A percentile compares a stretch with the other conserved stretches of the same genome.
These are phyloP conservation scores for Candida hungchunana DNA, from an alignment of 805 yeast genomes.

Conservation along the genomic window DNA sequence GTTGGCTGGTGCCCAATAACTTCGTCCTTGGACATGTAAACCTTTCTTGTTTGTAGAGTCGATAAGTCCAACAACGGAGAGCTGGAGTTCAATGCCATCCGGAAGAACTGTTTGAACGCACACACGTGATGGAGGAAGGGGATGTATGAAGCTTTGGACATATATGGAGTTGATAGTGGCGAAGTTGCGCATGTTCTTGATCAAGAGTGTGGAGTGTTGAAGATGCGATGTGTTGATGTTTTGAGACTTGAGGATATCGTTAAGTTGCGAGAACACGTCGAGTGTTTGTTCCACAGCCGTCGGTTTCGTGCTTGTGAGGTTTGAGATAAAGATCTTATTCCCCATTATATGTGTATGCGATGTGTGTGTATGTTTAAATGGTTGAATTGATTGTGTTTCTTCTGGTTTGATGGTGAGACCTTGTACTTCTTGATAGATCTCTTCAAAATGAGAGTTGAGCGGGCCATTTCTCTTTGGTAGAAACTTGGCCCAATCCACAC, in stretches of 20 bases:
- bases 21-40: constrained; percentile 85
- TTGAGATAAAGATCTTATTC: constrained; percentile 39
- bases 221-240: constrained; percentile 41
- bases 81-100: constrained; percentile 36
- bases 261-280: constrained; percentile 46
- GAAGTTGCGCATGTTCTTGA: constrained; percentile 65
- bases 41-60: constrained; percentile 48
- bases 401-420: too few relatives aligned
- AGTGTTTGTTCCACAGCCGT: constrained; percentile 41
- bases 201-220: constrained; percentile 55
- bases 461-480: constrained; percentile 24
- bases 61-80: constrained; percentile 55
- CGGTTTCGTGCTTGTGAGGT: constrained; percentile 28
- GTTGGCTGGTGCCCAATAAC: constrained; percentile 98
- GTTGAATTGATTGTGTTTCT: too few relatives aligned
- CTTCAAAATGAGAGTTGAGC: constrained; percentile 37
- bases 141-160: constrained; percentile 45
- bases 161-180: constrained; percentile 58
- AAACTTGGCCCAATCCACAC: constrained; percentile 23
- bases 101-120: constrained; percentile 66
- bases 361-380: too few relatives aligned
- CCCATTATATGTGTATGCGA: constrained; percentile 18
- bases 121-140: constrained; percentile 84
- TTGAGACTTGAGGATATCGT: constrained; percentile 29
- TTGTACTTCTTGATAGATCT: constrained; percentile 25